Base-by-base conservation (phyloP, 441 rosid genomes). In the Pelargonium citronellum region DNA sequence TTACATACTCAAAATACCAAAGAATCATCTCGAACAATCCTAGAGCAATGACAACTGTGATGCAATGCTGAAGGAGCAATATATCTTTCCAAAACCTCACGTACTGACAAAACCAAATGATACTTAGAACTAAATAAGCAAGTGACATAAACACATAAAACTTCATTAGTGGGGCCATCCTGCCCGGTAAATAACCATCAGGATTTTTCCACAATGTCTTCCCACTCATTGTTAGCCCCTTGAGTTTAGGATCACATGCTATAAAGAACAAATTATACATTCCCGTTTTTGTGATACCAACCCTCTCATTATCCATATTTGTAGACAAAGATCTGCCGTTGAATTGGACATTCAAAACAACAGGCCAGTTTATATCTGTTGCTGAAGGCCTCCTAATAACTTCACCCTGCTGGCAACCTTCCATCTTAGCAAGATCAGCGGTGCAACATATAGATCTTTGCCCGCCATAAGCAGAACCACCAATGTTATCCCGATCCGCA, bases 391-490 rank as follows among this genome's bases (percentile, higher is more conserved):
- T 87, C 82, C 91, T 82, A 67, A 94, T 86, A 70, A 94, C 86
- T 81, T 89, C 91, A 62, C 97, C 96, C 76, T 91, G 94, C 79
- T 86, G 87, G 83, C 99, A 94, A 7, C 96, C 96, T 80, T 90
- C 95, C 41, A 91, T 78, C 86, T 91, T 90, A 41, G 99, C 87
- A 69, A 94, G 96, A 85, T 94, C 99, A 66, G 95, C 84, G 1
- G 97, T 90, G 81, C 99, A 94, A 69, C 99, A 94, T 67, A 94
- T 90, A 7, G 97, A 92, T 79, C 99, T 87, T 69, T 94, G 97
- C 22, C 99, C 97, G 11, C 99, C 99, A 77, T 91, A 94, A 51
- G 99, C 99, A 65, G 99, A 94, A 74, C 99, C 99, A 39, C 99
- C 97, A 63, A 94, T 91, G 69, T 81, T 86, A 77, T 94, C 87